These are phyloP conservation scores for Musa troglodytarum DNA, from an alignment of 176 grass and related monocot species.

Conservation along the genomic window DNA sequence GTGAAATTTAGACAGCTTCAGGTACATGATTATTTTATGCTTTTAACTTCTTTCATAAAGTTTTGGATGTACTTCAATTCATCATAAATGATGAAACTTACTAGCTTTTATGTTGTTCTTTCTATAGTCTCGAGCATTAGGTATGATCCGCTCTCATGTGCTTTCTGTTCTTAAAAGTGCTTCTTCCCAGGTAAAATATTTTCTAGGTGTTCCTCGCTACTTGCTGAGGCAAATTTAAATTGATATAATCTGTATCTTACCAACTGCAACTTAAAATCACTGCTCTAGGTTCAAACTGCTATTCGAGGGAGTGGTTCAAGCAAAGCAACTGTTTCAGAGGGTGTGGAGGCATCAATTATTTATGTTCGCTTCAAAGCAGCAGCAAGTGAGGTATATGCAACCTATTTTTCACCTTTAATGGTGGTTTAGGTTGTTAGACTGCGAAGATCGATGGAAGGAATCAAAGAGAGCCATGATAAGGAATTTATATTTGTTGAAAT, in stretches of 20 bases:
- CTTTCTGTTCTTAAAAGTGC: constrained; percentile 87
- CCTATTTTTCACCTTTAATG: not conserved
- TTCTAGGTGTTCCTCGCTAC: constrained; percentile 29
- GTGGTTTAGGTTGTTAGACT: not conserved
- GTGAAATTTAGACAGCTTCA: constrained; percentile 96
- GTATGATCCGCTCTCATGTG: constrained; percentile 90
- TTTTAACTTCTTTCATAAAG: not conserved
- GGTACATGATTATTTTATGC: constrained; percentile 17
- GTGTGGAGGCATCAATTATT: constrained; percentile 91
- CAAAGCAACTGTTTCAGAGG: constrained; percentile 66
- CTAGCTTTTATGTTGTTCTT: constrained; percentile 1
- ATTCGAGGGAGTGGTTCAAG: constrained; percentile 62
- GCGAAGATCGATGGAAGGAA: not conserved
- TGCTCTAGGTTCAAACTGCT: constrained; percentile 74
- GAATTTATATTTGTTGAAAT: not conserved
- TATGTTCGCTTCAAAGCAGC: constrained; percentile 98
- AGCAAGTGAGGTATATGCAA: constrained; percentile 67
- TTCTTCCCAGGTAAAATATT: constrained; percentile 66
- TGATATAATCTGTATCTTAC: constrained; percentile 4
- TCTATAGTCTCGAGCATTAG: constrained; percentile 77
- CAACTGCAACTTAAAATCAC: constrained; percentile 4
- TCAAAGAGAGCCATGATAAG: not conserved
- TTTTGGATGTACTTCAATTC: not conserved
- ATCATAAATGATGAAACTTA: not conserved
- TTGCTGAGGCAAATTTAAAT: constrained; percentile 3